Percentiles rank a stretch among this genome's conserved stretches.
Conservation (phyloP, 768 basidiomycete species). For the Lactifluus hygrophoroides region DNA sequence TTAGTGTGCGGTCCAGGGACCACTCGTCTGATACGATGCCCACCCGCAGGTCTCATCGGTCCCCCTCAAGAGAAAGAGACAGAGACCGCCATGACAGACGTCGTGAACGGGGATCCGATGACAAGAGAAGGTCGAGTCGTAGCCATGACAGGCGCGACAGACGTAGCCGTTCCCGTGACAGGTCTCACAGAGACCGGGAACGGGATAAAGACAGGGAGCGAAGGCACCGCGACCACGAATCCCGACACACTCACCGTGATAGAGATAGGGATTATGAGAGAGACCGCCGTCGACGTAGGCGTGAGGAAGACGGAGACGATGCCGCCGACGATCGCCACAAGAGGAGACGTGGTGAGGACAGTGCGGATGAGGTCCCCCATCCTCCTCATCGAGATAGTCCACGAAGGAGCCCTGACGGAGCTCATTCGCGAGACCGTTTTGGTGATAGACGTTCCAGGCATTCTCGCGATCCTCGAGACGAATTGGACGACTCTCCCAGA, state of each 20-base stretch:
- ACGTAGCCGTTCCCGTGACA: constrained; percentile 32
- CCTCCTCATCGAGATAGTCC: constrained; percentile 46
- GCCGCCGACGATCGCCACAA: constrained; percentile 49
- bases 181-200: constrained; percentile 39
- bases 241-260: constrained; percentile 49
- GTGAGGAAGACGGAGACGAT: constrained; percentile 54
- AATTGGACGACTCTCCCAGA: constrained; percentile 48
- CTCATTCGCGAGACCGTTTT: constrained; percentile 45
- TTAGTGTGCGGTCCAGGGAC: constrained; percentile 45
- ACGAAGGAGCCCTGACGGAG: constrained; percentile 36
- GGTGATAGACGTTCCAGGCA: constrained; percentile 35
- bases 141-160: constrained; percentile 43
- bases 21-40: constrained; percentile 71
- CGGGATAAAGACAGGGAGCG: constrained; percentile 37
- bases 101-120: constrained; percentile 44
- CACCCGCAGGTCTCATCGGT: constrained; percentile 64
- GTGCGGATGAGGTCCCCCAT: constrained; percentile 37
- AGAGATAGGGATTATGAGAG: constrained; percentile 40
- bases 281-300: constrained; percentile 56
- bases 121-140: constrained; percentile 54
- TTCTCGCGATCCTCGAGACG: constrained; percentile 49
- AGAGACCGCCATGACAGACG: constrained; percentile 48
- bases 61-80: constrained; percentile 56
- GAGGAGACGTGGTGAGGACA: constrained; percentile 53
- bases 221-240: constrained; percentile 39